A percentile compares a stretch with the other conserved stretches of the same genome.
These are phyloP conservation scores for Angomonas desouzai DNA, from an alignment of 208 protist species.

Conservation along the genomic window DNA sequence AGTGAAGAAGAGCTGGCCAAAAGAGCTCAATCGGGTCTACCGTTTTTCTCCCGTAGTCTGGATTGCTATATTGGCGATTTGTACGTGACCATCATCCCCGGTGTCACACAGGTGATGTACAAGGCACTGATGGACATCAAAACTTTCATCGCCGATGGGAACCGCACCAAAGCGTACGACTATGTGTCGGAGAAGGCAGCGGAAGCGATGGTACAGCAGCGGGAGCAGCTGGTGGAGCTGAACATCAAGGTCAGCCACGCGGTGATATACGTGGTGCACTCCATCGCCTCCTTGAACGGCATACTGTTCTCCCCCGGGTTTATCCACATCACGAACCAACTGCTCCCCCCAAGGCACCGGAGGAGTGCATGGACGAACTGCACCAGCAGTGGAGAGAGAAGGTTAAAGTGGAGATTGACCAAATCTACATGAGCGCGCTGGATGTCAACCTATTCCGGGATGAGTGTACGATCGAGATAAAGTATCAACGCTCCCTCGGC, in stretches of 20 bases:
- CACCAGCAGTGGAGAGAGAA: constrained; percentile 19
- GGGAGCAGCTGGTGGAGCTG: constrained; percentile 44
- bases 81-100: constrained; percentile 53
- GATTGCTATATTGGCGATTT: constrained; percentile 44
- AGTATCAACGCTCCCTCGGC: constrained; percentile 16
- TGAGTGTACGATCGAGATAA: constrained; percentile 32
- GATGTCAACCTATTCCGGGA: constrained; percentile 28
- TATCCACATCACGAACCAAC: constrained; percentile 42
- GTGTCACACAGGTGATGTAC: constrained; percentile 47
- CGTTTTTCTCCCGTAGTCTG: constrained; percentile 45
- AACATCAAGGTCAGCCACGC: constrained; percentile 56
- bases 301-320: constrained; percentile 61
- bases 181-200: constrained; percentile 56
- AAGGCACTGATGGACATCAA: constrained; percentile 37
- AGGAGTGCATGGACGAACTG: constrained; percentile 1
- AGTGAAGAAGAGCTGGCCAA: not conserved
- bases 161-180: constrained; percentile 64
- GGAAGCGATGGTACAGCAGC: constrained; percentile 25
- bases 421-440: constrained; percentile 28
- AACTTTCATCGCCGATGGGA: constrained; percentile 55
- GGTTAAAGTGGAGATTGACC: constrained; percentile 25
- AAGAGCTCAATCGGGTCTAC: not conserved
- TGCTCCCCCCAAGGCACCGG: constrained; percentile 19
- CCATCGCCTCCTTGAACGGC: constrained; percentile 24
- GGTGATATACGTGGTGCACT: constrained; percentile 48